Conservation (phyloP, 805 yeast genomes). For the Myxozyma mucilagina region DNA sequence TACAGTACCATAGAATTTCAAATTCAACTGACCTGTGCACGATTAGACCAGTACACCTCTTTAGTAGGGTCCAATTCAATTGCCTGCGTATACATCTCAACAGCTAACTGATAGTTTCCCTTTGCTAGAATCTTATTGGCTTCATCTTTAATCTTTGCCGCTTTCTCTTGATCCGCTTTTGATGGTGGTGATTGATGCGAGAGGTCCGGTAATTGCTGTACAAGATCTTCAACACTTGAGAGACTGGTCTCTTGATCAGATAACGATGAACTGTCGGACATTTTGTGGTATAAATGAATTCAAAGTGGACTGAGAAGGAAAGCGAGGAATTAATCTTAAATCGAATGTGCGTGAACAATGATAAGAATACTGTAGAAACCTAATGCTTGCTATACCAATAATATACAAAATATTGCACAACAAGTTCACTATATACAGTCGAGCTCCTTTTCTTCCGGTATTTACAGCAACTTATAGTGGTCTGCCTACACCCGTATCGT, state of each 20-base stretch:
- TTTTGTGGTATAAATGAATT: not conserved
- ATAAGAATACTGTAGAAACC: no score
- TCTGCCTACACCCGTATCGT: no score
- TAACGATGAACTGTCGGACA: not conserved
- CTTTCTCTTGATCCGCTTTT: slow-evolving; percentile 55
- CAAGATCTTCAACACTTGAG: slow-evolving; percentile 9
- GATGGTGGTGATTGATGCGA: slow-evolving; percentile 8
- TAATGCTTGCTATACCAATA: no score
- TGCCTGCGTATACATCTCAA: slow-evolving; percentile 78
- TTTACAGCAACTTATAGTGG: no score
- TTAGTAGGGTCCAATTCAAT: slow-evolving; percentile 67
- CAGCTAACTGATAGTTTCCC: slow-evolving; percentile 68
- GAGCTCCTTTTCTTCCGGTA: no score
- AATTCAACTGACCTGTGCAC: slow-evolving; percentile 54
- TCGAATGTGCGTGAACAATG: no score
- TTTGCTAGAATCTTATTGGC: slow-evolving; percentile 88
- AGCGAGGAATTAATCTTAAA: no score
- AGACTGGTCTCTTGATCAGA: slow-evolving; percentile 5
- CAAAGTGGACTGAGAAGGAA: no score
- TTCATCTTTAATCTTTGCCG: slow-evolving; percentile 76
- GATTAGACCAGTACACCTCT: slow-evolving; percentile 86
- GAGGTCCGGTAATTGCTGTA: slow-evolving; percentile 3
- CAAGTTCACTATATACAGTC: no score
- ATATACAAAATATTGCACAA: no score
- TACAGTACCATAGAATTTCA: not conserved